Evolutionary conservation across 1,139 yeast species (phyloP).

Genomic region (Protomyces inouyei): DNA sequence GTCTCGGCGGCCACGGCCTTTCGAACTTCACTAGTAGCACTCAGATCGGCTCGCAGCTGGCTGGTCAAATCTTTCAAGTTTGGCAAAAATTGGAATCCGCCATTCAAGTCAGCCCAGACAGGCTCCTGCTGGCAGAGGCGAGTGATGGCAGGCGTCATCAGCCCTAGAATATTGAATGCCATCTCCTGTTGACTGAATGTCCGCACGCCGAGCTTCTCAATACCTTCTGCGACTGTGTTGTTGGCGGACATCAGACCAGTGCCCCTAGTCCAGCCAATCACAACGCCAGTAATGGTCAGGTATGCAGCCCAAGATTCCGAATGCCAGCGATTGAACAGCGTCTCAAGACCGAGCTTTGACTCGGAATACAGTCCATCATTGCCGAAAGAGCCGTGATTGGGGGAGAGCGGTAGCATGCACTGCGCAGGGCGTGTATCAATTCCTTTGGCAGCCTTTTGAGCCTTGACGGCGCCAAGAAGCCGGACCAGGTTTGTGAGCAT

Average conservation of each 20-base stretch:
- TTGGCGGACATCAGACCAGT: slow-evolving; percentile 97
- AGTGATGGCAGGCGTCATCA: slow-evolving; percentile 80
- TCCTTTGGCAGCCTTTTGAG: slow-evolving; percentile 64
- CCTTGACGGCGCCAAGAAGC: slow-evolving; percentile 82
- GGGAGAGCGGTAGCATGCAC: slow-evolving; percentile 91
- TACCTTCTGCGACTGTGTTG: slow-evolving; percentile 95
- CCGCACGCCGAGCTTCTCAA: slow-evolving; percentile 91
- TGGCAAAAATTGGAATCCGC: slow-evolving; percentile 92
- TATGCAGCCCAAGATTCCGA: slow-evolving; percentile 95
- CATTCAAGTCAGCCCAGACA: slow-evolving; percentile 95
- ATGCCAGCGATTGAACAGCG: slow-evolving; percentile 96
- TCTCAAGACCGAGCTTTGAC: slow-evolving; percentile 90
- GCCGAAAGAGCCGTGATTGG: slow-evolving; percentile 98
- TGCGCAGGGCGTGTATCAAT: slow-evolving; percentile 97
- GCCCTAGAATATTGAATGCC: slow-evolving; percentile 96
- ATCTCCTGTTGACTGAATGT: slow-evolving; percentile 97
- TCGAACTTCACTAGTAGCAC: slow-evolving; percentile 84
- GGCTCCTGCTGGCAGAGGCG: slow-evolving; percentile 89
- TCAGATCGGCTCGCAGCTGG: slow-evolving; percentile 71
- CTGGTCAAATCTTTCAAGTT: slow-evolving; percentile 86
- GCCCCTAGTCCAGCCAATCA: slow-evolving; percentile 99
- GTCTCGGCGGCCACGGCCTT: slow-evolving; percentile 93
- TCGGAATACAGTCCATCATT: slow-evolving; percentile 97
- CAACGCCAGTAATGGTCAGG: slow-evolving; percentile 95
- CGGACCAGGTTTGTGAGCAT: slow-evolving; percentile 95